phyloP scores from a whole-genome alignment of 2,329 filamentous ascomycete species.

The Clathrospora elynae region DNA sequence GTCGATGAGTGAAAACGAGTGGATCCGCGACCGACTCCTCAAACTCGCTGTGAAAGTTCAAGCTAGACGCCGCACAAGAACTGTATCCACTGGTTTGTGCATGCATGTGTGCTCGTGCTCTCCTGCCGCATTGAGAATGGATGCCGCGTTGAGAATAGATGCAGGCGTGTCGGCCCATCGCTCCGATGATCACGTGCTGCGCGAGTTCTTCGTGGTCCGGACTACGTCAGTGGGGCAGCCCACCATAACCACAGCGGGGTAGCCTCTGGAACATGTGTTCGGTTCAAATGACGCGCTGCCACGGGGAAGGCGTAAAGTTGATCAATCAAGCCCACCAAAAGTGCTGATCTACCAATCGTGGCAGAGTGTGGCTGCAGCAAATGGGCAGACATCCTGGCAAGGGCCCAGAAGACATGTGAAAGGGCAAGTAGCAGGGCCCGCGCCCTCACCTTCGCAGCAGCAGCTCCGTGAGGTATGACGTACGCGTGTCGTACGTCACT shows the following conservation, averaged over 20 bases:
- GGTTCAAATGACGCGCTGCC: slow-evolving; percentile 29
- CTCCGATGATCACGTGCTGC: slow-evolving; percentile 24
- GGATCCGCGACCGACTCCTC: too few species aligned
- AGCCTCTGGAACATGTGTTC: slow-evolving; percentile 16
- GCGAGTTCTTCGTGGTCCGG: slow-evolving; percentile 21
- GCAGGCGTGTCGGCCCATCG: neutral
- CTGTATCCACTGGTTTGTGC: neutral
- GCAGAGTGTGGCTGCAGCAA: slow-evolving; percentile 23
- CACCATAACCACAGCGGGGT: slow-evolving; percentile 17
- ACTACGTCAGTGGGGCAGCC: slow-evolving; percentile 21
- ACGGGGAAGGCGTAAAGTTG: slow-evolving; percentile 28
- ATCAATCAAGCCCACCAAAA: slow-evolving; percentile 24
- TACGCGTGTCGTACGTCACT: slow-evolving; percentile 23
- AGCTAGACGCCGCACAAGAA: too few species aligned
- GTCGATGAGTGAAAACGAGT: too few species aligned
- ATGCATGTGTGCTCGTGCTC: slow-evolving; percentile 14
- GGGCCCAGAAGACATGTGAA: slow-evolving; percentile 18
- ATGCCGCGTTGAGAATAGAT: too few species aligned
- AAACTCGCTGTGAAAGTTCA: too few species aligned
- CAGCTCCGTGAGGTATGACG: slow-evolving; percentile 28
- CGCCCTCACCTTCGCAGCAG: slow-evolving; percentile 19
- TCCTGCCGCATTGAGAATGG: slow-evolving; percentile 15
- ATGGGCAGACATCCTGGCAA: slow-evolving; percentile 23
- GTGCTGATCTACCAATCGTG: slow-evolving; percentile 30
- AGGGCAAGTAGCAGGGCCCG: slow-evolving; percentile 10